phyloP scores from a whole-genome alignment of 208 protist genomes.

The Phytomonas francai region DNA sequence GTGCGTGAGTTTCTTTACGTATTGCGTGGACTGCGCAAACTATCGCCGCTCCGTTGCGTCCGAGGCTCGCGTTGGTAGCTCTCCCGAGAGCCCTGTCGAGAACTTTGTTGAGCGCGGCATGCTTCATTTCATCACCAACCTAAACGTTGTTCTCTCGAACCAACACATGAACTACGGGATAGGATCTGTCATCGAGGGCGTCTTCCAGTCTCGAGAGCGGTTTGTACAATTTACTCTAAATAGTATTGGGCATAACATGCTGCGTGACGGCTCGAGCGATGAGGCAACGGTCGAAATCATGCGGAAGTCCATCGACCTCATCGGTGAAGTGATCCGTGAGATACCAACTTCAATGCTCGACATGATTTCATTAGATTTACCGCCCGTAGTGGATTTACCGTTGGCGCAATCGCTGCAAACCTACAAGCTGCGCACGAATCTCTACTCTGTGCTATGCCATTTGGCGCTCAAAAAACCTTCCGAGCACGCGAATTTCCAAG shows the following conservation, averaged over 20 bases:
- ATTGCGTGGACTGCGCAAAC: conserved; percentile 57
- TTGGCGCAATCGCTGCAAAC: conserved; percentile 54
- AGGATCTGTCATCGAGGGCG: conserved; percentile 41
- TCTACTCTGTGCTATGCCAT: conserved; percentile 66
- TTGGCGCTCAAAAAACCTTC: conserved; percentile 25
- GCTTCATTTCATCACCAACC: conserved; percentile 58
- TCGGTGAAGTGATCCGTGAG: conserved; percentile 62
- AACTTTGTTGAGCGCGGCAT: conserved; percentile 63
- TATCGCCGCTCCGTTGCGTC: conserved; percentile 26
- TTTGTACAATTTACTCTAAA: conserved; percentile 84
- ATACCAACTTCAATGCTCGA: conserved; percentile 34
- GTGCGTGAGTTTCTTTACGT: conserved; percentile 53
- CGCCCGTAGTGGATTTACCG: conserved; percentile 66
- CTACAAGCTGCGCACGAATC: conserved; percentile 76
- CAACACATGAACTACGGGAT: conserved; percentile 38
- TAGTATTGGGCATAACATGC: conserved; percentile 72
- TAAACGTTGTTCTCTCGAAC: conserved; percentile 53
- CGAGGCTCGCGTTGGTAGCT: conserved; percentile 9
- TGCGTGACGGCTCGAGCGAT: conserved; percentile 36
- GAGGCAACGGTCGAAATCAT: conserved; percentile 63
- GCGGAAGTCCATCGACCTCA: conserved; percentile 57
- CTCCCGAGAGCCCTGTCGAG: neutral
- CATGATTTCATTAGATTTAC: conserved; percentile 61
- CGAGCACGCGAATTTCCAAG: conserved; percentile 24
- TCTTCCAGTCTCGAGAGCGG: conserved; percentile 49